Conservation (phyloP, 257 asterid genomes). For the Solanum raphanifolium region DNA sequence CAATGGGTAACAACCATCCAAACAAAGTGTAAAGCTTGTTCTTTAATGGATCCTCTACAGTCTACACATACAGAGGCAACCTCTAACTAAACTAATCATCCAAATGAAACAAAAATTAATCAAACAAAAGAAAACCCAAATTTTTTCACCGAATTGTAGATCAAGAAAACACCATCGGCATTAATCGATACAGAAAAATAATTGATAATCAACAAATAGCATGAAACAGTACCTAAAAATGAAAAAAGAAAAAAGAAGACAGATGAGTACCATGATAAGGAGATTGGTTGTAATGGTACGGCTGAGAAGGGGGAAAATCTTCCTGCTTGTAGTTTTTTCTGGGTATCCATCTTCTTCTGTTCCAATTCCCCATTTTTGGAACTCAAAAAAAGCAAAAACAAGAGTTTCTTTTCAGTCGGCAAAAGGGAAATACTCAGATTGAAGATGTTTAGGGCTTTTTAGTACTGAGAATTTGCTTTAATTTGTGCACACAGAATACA, state of each 20-base stretch:
- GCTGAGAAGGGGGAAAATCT: constrained; percentile 31
- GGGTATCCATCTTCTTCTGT: constrained; percentile 49
- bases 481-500: background rate
- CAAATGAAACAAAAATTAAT: background rate
- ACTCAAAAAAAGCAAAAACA: background rate
- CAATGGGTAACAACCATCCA: background rate
- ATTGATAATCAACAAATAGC: background rate
- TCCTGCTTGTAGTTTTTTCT: constrained; percentile 28
- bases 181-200: background rate
- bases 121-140: background rate
- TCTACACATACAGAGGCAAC: background rate
- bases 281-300: constrained; percentile 17
- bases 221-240: background rate
- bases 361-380: constrained; percentile 60
- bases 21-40: background rate
- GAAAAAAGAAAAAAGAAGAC: background rate
- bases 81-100: background rate
- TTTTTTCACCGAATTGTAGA: background rate
- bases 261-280: constrained; percentile 27
- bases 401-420: background rate
- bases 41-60: background rate
- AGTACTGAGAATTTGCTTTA: background rate
- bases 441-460: background rate
- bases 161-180: background rate
- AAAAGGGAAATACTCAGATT: background rate